Evolutionary conservation across 2,329 filamentous ascomycete genomes (phyloP).

Genomic region (Penicillium sp.): DNA sequence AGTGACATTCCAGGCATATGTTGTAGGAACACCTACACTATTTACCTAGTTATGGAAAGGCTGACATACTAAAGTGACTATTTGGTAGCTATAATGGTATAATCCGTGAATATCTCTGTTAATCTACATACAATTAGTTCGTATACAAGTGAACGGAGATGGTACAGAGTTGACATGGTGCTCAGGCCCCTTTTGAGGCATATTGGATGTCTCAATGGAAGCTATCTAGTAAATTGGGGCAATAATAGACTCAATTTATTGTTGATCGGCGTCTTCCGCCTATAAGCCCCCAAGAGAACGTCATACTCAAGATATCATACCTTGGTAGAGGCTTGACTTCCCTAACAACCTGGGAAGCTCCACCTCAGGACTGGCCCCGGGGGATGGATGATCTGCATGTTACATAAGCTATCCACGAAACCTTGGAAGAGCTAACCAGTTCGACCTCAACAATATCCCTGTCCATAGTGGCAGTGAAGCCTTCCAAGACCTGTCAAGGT

Average conservation of each 20-base stretch:
- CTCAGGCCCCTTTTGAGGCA: conserved; percentile 4
- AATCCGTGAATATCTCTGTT: not conserved
- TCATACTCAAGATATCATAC: not conserved
- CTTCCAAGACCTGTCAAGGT: not conserved
- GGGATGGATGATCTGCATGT: conserved; percentile 7
- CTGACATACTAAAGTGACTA: too few relatives aligned
- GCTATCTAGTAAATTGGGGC: not conserved
- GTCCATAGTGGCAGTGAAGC: conserved; percentile 1
- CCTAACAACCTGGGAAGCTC: conserved; percentile 1
- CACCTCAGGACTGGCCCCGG: not conserved
- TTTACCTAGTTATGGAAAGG: not conserved
- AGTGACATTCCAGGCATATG: not conserved
- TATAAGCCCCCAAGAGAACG: not conserved
- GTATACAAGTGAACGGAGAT: not conserved
- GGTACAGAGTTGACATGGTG: not conserved
- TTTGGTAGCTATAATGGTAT: not conserved
- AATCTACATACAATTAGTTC: not conserved
- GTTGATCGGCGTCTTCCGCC: not conserved
- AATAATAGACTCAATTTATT: not conserved
- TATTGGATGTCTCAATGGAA: conserved; percentile 9
- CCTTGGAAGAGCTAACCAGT: conserved; percentile 3
- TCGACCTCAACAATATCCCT: not conserved
- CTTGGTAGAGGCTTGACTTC: not conserved
- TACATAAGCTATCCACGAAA: conserved; percentile 12
- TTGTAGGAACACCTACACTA: not conserved